Evolutionary conservation across 495 filamentous ascomycete genomes (phyloP), one percentile per base, ranked within the genome.

Genomic region (Podospora pseudoanserina): DNA sequence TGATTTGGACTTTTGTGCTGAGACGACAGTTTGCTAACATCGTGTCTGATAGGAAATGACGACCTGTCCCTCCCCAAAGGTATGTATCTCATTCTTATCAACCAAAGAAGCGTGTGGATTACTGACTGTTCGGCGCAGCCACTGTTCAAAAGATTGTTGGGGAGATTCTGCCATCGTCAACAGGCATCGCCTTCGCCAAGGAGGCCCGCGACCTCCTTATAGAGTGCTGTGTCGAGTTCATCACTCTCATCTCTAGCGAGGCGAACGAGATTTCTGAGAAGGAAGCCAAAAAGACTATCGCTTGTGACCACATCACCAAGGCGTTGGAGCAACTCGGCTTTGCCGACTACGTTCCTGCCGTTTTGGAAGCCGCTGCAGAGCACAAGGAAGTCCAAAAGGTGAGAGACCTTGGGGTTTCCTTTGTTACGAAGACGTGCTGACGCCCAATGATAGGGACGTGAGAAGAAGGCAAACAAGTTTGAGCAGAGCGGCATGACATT

Each of bases 191-290:
- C n/a, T 98, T 97, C 76, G 91, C 92, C 27, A 96, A 94, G 80
- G 95, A 99, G 72, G 92, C 95, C 2, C 88, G 96, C 63, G 95
- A 99, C 73, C 83, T 97, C 4, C 86, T 99, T 57, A 98, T 98
- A 80, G 95, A 98, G 79, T 98, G 94, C 83, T 99, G 96, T 76
- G 95, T 98, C 70, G 95, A 99, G 76, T 99, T 98, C 82, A 97
- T 99, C 78, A 97, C 96, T 11, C 86, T 99, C 65, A 91, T 99
- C 65, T 97, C 94, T 27, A 95, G 92, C 49, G 93, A 99, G 81
- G 96, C 95, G 9, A 99, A 99, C 77, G 95, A 99, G 72, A 99
- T 99, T 70, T 92, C 93, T 18, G 95, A 99, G 79, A 96, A 94
- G 74, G 95, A 99, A 70, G 90, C 93, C 13, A 99, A 99, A 85